Evolutionary conservation across 768 basidiomycete species (phyloP), one percentile per base, ranked within the genome.

Genomic region (Macrolepiota fuliginosa): DNA sequence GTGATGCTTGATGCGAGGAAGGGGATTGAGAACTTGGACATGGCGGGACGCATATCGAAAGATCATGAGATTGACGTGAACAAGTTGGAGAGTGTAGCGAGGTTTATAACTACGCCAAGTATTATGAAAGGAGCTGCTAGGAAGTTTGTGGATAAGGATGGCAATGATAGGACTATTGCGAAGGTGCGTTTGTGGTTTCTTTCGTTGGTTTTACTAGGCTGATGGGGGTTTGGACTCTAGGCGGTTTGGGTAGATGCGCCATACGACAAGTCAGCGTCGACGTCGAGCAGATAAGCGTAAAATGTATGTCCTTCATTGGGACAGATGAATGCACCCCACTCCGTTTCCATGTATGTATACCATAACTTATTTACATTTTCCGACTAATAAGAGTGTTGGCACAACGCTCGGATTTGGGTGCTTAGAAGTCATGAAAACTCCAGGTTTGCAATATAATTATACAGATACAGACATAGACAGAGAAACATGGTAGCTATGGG

Each of bases 41-140:
- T 83, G 85, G 69, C 89, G 3, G 76, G 79, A 24, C 65, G 70
- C n/a, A 73, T 92, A 6, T 83, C 85, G 39, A 67, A 72, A 54
- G 77, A 77, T 67, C 87, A 86, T 68, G 81, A 74, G 5, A 69
- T 94, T 27, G 88, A 90, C 57, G 64, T 75, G 0, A 73, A 71
- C 22, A 81, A 78, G 62, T 64, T 93, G 36, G 79, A 83, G 53
- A 77, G 71, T 19, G 66, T 94, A 19, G 76, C 82, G 29, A 75
- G 77, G 59, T 79, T 80, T 69, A 81, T 93, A 68, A 91, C 78
- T 67, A 85, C 81, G 51, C 89, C 90, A 13, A 89, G 85, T 69
- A 75, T 89, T 5, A 78, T 81, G 51, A 74, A 77, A 56, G 75
- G 72, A 2, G 78, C 80, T 11, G 76, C 77, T 19, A 74, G 77